A percentile compares a stretch with the other conserved stretches of the same genome.
Evolutionary conservation across 73 alveolate genomes (phyloP).

Genomic region (Effrenium voratum): DNA sequence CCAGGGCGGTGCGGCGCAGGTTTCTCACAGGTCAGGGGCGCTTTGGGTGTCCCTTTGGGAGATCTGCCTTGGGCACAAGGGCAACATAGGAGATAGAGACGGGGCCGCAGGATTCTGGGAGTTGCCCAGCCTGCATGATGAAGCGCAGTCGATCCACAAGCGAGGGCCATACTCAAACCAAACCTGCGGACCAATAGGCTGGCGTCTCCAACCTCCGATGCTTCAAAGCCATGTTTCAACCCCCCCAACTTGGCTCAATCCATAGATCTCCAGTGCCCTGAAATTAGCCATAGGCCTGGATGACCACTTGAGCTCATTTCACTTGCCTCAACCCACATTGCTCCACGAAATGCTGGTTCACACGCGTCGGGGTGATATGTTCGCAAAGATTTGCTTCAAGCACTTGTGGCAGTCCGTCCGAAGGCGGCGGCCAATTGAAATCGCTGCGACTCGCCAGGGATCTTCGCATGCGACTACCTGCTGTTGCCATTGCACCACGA

Average conservation of each 20-base stretch:
- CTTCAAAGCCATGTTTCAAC: too few relatives aligned
- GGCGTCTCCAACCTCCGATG: too few relatives aligned
- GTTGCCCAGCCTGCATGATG: not conserved
- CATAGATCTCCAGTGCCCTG: too few relatives aligned
- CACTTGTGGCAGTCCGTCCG: not conserved
- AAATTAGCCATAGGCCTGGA: too few relatives aligned
- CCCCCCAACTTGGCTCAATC: too few relatives aligned
- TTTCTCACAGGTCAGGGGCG: constrained; percentile 27
- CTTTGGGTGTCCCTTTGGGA: not conserved
- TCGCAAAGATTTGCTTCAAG: too few relatives aligned
- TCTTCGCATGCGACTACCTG: constrained; percentile 67
- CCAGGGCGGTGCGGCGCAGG: constrained; percentile 61
- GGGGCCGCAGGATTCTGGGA: not conserved
- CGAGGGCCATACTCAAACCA: too few relatives aligned
- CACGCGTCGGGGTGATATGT: too few relatives aligned
- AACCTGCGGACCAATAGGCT: too few relatives aligned
- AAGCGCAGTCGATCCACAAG: not conserved
- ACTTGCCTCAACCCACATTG: too few relatives aligned
- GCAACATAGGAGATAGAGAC: not conserved
- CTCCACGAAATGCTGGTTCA: too few relatives aligned
- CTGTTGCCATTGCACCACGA: constrained; percentile 77
- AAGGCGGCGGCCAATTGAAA: not conserved
- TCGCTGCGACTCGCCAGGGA: not conserved
- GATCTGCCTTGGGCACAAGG: not conserved
- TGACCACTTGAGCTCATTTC: too few relatives aligned